These are phyloP conservation scores for Penicillium paradoxum DNA, from an alignment of 495 filamentous ascomycete species.

Conservation along the genomic window DNA sequence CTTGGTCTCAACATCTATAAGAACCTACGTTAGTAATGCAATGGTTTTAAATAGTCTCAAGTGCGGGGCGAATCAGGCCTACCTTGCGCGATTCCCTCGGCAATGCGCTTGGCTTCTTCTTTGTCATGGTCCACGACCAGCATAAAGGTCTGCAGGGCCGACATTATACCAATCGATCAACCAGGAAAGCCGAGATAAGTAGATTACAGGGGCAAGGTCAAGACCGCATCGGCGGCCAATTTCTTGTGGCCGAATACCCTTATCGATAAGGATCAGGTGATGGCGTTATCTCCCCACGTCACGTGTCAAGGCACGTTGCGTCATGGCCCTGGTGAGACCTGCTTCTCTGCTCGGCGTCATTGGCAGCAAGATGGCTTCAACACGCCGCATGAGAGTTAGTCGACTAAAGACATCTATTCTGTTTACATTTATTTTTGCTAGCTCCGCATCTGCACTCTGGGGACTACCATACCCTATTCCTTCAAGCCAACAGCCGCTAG, in stretches of 20 bases:
- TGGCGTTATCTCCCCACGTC: conserved; percentile 11
- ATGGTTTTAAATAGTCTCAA: conserved; percentile 1
- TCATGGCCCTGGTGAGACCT: conserved; percentile 17
- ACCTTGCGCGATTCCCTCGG: conserved; percentile 55
- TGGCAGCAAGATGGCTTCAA: conserved; percentile 1
- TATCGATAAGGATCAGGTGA: conserved; percentile 29
- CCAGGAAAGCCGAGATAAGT: conserved; percentile 8
- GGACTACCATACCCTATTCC: conserved; percentile 6
- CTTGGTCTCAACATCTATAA: conserved; percentile 56
- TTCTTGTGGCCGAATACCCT: conserved; percentile 17
- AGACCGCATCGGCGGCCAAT: conserved; percentile 16
- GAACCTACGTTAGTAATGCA: conserved; percentile 13
- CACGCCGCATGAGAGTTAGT: conserved; percentile 16
- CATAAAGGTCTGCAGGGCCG: conserved; percentile 60
- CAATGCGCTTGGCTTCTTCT: conserved; percentile 54
- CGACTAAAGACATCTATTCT: conserved; percentile 11
- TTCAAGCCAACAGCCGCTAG: conserved; percentile 11
- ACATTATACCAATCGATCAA: conserved; percentile 43
- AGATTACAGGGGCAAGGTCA: conserved; percentile 5
- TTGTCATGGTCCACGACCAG: conserved; percentile 60
- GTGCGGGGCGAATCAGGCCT: conserved; percentile 23
- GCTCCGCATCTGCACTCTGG: conserved; percentile 13
- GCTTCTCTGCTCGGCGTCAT: background rate
- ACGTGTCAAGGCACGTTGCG: conserved; percentile 21
- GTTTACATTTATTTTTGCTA: conserved; percentile 8